Evolutionary conservation across 2,329 filamentous ascomycete genomes (phyloP), one percentile per base, ranked within the genome.

Genomic region (Aspergillus ochraceus): DNA sequence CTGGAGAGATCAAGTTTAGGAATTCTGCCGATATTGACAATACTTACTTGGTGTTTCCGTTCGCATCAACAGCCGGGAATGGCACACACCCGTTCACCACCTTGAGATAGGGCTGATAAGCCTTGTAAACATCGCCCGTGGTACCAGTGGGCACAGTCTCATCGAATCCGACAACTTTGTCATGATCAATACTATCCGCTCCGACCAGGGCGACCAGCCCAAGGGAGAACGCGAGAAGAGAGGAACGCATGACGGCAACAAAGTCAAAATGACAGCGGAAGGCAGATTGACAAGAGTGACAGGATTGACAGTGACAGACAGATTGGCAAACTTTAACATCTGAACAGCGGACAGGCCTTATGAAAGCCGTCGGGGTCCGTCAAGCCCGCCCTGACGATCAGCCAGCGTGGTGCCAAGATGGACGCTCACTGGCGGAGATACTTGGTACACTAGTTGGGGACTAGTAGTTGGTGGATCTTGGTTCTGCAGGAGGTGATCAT

Each of bases 81-180:
- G 86, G 84, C 9, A 88, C 85, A 62, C 86, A 88, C 50, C 86
- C 86, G 65, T 84, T 83, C 19, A 79, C 77, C 5, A 87, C 81
- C 11, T 84, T 66, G 6, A 87, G 76, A 55, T 76, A 79, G 0
- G 84, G 85, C 72, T 87, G 81, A 72, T 85, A 87, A 55, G 82
- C 81, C 47, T 83, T 69, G 64, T 84, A 84, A 24, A 85, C 69
- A 2, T 75, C 68, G 14, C 85, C 85, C 0, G 73, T 68, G 1
- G 74, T 74, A 5, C 76, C 77, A 47, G 71, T 74, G 0, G 85
- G 84, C 0, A 86, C 82, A 0, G 82, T 80, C 68, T 86, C 67
- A 0, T 78, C 60, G 61, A 87, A 85, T 1, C 82, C 83, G 8
- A 84, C 83, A 29, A 88, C 75, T 0, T 76, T 72, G 70, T 82